Base-by-base conservation (phyloP, 2,329 filamentous ascomycete genomes). In the Dothidotthia symphoricarpi region DNA sequence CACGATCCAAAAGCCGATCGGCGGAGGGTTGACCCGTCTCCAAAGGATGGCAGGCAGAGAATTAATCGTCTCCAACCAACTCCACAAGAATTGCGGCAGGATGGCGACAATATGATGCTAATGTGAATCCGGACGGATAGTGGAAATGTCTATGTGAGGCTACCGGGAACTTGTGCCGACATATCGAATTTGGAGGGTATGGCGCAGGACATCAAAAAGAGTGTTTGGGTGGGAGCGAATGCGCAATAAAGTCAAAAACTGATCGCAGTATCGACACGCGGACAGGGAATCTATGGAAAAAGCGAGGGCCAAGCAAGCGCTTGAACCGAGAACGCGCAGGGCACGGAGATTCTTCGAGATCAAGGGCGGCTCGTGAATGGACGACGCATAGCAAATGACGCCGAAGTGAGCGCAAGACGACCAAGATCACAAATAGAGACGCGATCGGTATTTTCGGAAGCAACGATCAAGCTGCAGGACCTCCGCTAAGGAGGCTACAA, bases 21-120 rank as follows among this genome's bases (percentile, higher is more conserved):
- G 47, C 36, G 44, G 44, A 58, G 60, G 63, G 62, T 59, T 54
- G 60, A 50, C 51, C 54, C 51, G 49, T 53, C 44, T 43, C 35
- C 37, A 43, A 31, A 22, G 40, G 40, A 44, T 35, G 42, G 46
- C 41, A 42, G 51, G 49, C 45, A 40, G 39, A 38, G 41, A 50
- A 47, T 40, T 34, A 38, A 34, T 28, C 26, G 43, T 38, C 36
- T 35, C 39, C 34, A 32, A 32, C 33, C 25, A 32, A 30, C 31
- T 31, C 36, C 41, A 41, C 40, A 47, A 33, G 34, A 42, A 37
- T 34, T 45, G 34, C 31, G 39, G 43, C 42, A 37, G 41, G 36
- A 30, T 37, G 36, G 38, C 40, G 17, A 42, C 17, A 27, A 22
- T 37, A 25, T 30, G 32, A 36, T 16, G 44, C 32, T 27, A 39